Evolutionary conservation across 2,329 filamentous ascomycete species (phyloP).

Genomic region (Blastomyces emzantsi): DNA sequence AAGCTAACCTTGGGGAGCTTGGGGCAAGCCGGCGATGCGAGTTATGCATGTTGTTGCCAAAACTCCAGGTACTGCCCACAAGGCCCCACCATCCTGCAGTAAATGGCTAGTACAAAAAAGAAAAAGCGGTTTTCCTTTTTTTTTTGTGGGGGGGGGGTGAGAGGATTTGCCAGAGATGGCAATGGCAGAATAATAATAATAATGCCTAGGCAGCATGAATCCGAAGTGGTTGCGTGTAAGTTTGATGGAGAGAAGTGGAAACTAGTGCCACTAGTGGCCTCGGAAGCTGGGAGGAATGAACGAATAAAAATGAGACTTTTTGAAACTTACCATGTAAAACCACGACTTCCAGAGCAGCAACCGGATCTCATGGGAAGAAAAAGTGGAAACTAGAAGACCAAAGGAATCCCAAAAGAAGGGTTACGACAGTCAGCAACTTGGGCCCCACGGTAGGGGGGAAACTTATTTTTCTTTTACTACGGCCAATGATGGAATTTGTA

Average conservation of each 20-base stretch:
- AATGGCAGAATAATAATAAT: neutral
- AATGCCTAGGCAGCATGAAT: neutral
- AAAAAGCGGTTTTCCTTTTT: neutral
- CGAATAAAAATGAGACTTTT: neutral
- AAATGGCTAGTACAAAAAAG: neutral
- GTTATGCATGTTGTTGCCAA: neutral
- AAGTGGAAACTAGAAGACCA: neutral
- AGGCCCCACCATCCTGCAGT: too few relatives aligned
- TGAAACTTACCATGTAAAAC: too few relatives aligned
- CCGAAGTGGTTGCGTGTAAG: neutral
- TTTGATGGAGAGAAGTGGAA: neutral
- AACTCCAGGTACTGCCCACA: neutral
- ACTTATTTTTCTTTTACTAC: neutral
- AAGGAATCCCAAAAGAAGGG: neutral
- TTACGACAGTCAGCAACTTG: neutral
- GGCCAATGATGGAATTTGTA: neutral
- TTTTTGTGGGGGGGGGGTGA: too few relatives aligned
- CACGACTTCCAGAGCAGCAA: neutral
- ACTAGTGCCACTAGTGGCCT: neutral
- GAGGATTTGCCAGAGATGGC: conserved; percentile 1
- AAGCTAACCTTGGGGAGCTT: neutral
- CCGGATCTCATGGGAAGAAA: neutral
- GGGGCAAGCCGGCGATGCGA: neutral
- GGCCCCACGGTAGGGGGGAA: neutral
- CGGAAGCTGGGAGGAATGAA: neutral